Percentiles rank a stretch among this genome's conserved stretches.
Conservation (phyloP, 164 flowering plant species). For the Buxus sempervirens region DNA sequence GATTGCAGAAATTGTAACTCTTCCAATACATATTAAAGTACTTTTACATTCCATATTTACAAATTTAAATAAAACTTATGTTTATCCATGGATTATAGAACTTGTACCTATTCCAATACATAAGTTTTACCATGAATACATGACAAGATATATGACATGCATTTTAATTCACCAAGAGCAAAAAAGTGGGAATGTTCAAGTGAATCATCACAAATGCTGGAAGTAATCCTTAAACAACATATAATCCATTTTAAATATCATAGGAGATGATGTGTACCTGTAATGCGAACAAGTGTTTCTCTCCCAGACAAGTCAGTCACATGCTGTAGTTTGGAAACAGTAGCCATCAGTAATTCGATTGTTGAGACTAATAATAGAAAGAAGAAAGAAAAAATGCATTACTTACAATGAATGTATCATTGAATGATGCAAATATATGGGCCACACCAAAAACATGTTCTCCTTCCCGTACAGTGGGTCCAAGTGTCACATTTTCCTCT, state of each 20-base stretch:
- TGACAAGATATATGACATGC: no score
- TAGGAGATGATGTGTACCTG: constrained; percentile 22
- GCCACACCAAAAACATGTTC: constrained; percentile 75
- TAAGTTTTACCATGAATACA: no score
- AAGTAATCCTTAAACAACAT: not conserved
- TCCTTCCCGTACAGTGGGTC: constrained; percentile 59
- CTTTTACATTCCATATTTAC: no score
- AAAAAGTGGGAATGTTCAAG: not conserved
- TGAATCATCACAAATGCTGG: not conserved
- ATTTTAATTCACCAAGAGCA: no score
- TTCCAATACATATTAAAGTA: no score
- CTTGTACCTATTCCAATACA: no score
- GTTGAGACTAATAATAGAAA: not conserved
- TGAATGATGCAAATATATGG: constrained; percentile 74
- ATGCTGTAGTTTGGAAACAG: constrained; percentile 27
- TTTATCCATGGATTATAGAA: no score
- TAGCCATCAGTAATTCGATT: not conserved
- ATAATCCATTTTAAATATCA: no score
- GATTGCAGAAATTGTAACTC: no score
- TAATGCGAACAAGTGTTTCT: constrained; percentile 46
- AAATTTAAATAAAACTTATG: no score
- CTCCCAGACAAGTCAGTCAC: constrained; percentile 48
- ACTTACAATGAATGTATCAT: constrained; percentile 58
- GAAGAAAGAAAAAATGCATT: not conserved
- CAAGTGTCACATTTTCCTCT: constrained; percentile 48